A percentile compares a stretch with the other conserved stretches of the same genome.
phyloP scores from a whole-genome alignment of 2,329 filamentous ascomycete species.

The Ophiostoma sp. region DNA sequence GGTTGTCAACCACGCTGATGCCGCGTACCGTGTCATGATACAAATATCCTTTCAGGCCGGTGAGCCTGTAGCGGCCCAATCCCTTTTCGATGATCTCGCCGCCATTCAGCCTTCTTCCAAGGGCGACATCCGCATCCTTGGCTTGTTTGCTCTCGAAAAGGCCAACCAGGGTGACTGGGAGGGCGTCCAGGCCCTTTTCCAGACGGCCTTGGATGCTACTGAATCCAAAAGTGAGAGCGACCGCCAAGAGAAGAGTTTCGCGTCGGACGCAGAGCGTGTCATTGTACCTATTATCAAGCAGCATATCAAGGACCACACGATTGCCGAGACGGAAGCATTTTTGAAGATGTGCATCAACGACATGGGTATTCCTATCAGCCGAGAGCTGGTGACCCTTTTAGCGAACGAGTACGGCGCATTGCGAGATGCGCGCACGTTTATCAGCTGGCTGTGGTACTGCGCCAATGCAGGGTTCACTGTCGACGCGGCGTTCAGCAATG shows the following conservation, averaged over 20 bases:
- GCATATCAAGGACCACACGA: conserved; percentile 38
- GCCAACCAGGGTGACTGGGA: conserved; percentile 41
- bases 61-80: conserved; percentile 31
- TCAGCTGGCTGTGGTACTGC: conserved; percentile 40
- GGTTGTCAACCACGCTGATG: conserved; percentile 30
- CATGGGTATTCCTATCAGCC: conserved; percentile 35
- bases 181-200: conserved; percentile 35
- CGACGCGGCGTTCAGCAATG: conserved; percentile 37
- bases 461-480: conserved; percentile 34
- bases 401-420: conserved; percentile 40
- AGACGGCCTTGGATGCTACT: conserved; percentile 23
- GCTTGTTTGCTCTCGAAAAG: conserved; percentile 35
- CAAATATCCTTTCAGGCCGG: conserved; percentile 38
- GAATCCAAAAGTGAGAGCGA: conserved; percentile 5
- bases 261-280: conserved; percentile 29
- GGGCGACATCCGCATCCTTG: conserved; percentile 34
- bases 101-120: conserved; percentile 26
- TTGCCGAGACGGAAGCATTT: conserved; percentile 39
- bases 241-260: conserved; percentile 9
- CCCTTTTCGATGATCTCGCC: conserved; percentile 31
- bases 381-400: conserved; percentile 39
- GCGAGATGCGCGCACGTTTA: conserved; percentile 37
- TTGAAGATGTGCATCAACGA: conserved; percentile 42
- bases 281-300: conserved; percentile 39
- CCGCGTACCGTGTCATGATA: conserved; percentile 38